A percentile compares a stretch with the other conserved stretches of the same genome.
Conservation (phyloP, 495 filamentous ascomycete genomes). For the Xeromyces bisporus region DNA sequence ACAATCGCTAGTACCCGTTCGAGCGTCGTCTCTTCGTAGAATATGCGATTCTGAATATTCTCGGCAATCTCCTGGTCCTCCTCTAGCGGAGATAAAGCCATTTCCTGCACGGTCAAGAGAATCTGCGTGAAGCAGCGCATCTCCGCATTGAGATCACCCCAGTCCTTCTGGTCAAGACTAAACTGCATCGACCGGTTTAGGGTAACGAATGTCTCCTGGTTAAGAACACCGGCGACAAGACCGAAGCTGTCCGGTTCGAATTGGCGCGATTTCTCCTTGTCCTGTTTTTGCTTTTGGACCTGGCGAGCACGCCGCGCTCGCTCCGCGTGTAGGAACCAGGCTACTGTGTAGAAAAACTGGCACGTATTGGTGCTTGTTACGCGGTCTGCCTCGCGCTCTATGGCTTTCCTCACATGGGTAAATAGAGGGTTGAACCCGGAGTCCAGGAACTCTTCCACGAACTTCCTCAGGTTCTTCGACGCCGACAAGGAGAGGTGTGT, state of each 20-base stretch:
- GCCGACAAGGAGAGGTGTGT: conserved; percentile 50
- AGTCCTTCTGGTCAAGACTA: conserved; percentile 62
- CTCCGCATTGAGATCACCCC: conserved; percentile 69
- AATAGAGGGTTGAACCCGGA: conserved; percentile 93
- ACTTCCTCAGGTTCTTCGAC: conserved; percentile 52
- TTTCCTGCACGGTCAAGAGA: conserved; percentile 86
- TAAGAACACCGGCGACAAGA: conserved; percentile 72
- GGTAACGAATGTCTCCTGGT: conserved; percentile 81
- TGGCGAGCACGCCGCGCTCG: conserved; percentile 48
- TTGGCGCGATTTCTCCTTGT: conserved; percentile 21
- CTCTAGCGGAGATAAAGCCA: conserved; percentile 67
- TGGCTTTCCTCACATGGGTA: conserved; percentile 64
- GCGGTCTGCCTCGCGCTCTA: conserved; percentile 82
- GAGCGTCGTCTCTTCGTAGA: conserved; percentile 92
- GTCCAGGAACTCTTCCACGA: conserved; percentile 90
- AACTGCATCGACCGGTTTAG: conserved; percentile 70
- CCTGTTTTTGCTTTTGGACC: conserved; percentile 21
- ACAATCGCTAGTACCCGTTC: conserved; percentile 67
- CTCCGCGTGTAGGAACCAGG: conserved; percentile 92
- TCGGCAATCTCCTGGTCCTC: conserved; percentile 97
- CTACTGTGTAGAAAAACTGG: conserved; percentile 84
- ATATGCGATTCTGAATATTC: conserved; percentile 90
- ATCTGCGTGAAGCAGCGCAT: conserved; percentile 73
- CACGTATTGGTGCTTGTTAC: conserved; percentile 51
- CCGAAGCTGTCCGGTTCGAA: conserved; percentile 63